A percentile compares a stretch with the other conserved stretches of the same genome.
Evolutionary conservation across 352 stramenopile species (phyloP).

Genomic region (Phytophthora agathidicida): DNA sequence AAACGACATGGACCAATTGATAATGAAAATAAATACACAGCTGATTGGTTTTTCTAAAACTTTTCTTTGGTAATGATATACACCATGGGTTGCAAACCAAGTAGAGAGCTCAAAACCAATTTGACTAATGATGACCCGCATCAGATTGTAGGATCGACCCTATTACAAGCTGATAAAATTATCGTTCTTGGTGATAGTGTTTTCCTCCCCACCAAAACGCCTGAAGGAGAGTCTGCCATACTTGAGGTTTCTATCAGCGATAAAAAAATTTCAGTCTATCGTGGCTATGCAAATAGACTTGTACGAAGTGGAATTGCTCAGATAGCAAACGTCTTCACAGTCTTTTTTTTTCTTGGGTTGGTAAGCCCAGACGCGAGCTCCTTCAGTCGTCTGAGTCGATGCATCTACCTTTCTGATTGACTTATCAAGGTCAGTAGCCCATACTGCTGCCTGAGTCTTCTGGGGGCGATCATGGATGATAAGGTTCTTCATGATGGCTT

Average conservation of each 20-base stretch:
- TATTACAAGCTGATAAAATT: slow-evolving; percentile 4
- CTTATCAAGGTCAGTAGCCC: slow-evolving; percentile 15
- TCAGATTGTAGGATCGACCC: slow-evolving; percentile 9
- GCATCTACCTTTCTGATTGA: slow-evolving; percentile 9
- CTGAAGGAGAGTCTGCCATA: slow-evolving; percentile 10
- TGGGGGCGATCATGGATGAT: no score
- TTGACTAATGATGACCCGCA: slow-evolving; percentile 4
- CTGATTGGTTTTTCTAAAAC: no score
- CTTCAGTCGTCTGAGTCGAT: slow-evolving; percentile 17
- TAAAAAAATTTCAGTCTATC: slow-evolving; percentile 19
- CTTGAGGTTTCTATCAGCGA: slow-evolving; percentile 16
- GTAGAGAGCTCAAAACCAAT: slow-evolving; percentile 18
- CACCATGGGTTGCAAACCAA: slow-evolving; percentile 20
- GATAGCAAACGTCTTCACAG: slow-evolving; percentile 19
- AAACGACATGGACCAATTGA: no score
- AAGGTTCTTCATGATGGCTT: slow-evolving; percentile 20
- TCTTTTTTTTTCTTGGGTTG: slow-evolving; percentile 13
- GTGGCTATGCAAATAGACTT: slow-evolving; percentile 2
- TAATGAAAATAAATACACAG: no score
- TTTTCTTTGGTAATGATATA: slow-evolving; percentile 17
- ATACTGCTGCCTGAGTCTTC: no score
- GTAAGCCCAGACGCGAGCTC: slow-evolving; percentile 18
- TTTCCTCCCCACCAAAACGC: slow-evolving; percentile 4
- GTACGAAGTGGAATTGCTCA: slow-evolving; percentile 12
- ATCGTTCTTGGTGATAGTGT: slow-evolving; percentile 6